Evolutionary conservation across 768 basidiomycete genomes (phyloP).

Genomic region (Leccinum truebloodii): DNA sequence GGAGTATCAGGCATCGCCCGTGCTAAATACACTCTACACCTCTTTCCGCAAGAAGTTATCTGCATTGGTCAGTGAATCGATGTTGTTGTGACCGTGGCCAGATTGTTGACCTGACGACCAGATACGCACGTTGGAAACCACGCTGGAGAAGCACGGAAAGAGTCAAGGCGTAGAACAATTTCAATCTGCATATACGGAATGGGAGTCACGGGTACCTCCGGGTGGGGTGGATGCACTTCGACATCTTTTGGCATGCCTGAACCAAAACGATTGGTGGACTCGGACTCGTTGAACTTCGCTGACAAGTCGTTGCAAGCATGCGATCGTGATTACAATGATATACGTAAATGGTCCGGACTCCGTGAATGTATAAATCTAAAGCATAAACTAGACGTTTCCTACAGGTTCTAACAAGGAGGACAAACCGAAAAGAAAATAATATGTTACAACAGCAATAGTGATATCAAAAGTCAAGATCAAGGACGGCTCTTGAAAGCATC

Average conservation of each 20-base stretch:
- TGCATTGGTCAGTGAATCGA: constrained; percentile 49
- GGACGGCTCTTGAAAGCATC: constrained; percentile 34
- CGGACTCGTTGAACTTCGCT: neutral
- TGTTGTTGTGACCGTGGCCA: neutral
- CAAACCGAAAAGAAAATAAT: constrained; percentile 8
- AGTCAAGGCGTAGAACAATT: constrained; percentile 19
- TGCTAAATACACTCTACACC: constrained; percentile 53
- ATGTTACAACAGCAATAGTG: constrained; percentile 6
- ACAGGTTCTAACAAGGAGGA: constrained; percentile 9
- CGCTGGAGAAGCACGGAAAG: constrained; percentile 53
- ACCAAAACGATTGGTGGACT: constrained; percentile 61
- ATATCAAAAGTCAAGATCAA: constrained; percentile 21
- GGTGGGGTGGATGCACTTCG: constrained; percentile 57
- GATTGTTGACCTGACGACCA: constrained; percentile 29
- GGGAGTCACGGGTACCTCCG: constrained; percentile 38
- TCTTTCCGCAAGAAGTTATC: constrained; percentile 58
- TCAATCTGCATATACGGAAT: constrained; percentile 25
- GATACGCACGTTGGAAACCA: constrained; percentile 55
- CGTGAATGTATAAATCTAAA: constrained; percentile 27
- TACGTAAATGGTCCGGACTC: constrained; percentile 8
- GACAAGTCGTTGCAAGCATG: constrained; percentile 8
- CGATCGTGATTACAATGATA: constrained; percentile 13
- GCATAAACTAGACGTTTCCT: constrained; percentile 18
- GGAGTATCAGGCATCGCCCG: constrained; percentile 64
- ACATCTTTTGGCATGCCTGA: constrained; percentile 54